Evolutionary conservation across 176 grass and related monocot species (phyloP).

Genomic region (Phoenix dactylifera): DNA sequence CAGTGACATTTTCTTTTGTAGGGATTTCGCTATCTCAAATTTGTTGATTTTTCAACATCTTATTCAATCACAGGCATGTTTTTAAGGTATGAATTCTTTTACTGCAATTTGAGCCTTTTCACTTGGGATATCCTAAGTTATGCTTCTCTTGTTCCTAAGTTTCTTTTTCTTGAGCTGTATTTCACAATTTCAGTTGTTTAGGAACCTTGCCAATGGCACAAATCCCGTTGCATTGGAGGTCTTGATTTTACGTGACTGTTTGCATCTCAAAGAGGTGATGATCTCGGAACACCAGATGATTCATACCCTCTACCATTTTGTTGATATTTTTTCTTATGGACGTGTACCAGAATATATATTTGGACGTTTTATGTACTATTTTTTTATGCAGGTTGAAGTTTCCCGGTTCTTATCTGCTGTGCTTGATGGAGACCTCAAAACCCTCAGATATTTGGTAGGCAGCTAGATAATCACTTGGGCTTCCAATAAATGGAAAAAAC

Average conservation of each 20-base stretch:
- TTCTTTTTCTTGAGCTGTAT: slow-evolving; percentile 9
- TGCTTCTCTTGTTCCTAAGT: neutral
- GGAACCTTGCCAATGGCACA: slow-evolving; percentile 16
- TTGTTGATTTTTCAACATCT: slow-evolving; percentile 24
- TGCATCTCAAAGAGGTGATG: slow-evolving; percentile 24
- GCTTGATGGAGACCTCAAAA: slow-evolving; percentile 16
- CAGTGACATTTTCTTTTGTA: neutral
- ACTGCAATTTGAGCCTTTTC: neutral
- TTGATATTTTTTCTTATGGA: neutral
- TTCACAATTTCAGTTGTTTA: slow-evolving; percentile 7
- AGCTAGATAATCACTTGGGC: neutral
- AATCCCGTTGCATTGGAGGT: slow-evolving; percentile 9
- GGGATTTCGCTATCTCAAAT: slow-evolving; percentile 14
- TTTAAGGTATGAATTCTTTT: slow-evolving; percentile 9
- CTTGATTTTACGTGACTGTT: slow-evolving; percentile 19
- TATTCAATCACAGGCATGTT: slow-evolving; percentile 20
- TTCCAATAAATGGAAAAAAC: neutral
- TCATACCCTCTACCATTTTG: neutral
- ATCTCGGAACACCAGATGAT: neutral
- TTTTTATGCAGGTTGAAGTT: slow-evolving; percentile 15
- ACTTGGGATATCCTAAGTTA: neutral
- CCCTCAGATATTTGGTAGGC: slow-evolving; percentile 14
- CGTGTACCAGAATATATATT: neutral
- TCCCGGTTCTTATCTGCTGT: slow-evolving; percentile 12
- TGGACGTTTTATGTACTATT: neutral